These are phyloP conservation scores for Cercophora sp. DNA, from an alignment of 495 filamentous ascomycete species.

Conservation along the genomic window DNA sequence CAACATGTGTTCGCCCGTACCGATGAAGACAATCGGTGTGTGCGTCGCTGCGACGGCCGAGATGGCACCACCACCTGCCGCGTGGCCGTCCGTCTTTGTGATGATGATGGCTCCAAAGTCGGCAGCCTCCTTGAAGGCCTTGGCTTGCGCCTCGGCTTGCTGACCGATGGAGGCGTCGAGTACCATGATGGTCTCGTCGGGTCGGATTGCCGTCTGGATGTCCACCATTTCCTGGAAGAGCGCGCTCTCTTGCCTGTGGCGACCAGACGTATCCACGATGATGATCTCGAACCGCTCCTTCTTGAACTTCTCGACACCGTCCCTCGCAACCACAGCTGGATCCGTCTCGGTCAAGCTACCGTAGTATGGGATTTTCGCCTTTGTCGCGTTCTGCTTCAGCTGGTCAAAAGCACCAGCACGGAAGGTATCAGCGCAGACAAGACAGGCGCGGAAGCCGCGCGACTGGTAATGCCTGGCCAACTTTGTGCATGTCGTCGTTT, in stretches of 20 bases:
- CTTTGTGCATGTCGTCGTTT: slow-evolving; percentile 98
- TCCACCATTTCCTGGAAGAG: slow-evolving; percentile 98
- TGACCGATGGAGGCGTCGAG: slow-evolving; percentile 96
- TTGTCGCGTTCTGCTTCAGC: slow-evolving; percentile 97
- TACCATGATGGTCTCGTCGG: slow-evolving; percentile 98
- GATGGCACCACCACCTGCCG: slow-evolving; percentile 91
- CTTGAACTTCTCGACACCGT: slow-evolving; percentile 98
- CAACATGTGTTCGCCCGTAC: slow-evolving; percentile 94
- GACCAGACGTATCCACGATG: slow-evolving; percentile 93
- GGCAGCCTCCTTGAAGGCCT: slow-evolving; percentile 95
- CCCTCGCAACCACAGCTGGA: slow-evolving; percentile 83
- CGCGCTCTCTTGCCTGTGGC: slow-evolving; percentile 90
- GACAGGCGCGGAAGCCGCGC: slow-evolving; percentile 86
- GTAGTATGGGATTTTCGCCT: slow-evolving; percentile 98
- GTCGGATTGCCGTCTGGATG: slow-evolving; percentile 85
- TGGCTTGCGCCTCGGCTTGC: slow-evolving; percentile 86
- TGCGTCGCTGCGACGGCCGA: slow-evolving; percentile 96
- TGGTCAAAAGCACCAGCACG: slow-evolving; percentile 98
- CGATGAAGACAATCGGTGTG: slow-evolving; percentile 96
- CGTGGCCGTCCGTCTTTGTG: slow-evolving; percentile 96
- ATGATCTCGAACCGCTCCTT: slow-evolving; percentile 98
- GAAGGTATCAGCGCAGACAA: slow-evolving; percentile 98
- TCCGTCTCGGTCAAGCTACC: slow-evolving; percentile 94
- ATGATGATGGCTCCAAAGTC: slow-evolving; percentile 99
- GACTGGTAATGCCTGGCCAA: slow-evolving; percentile 91